phyloP scores from a whole-genome alignment of 495 filamentous ascomycete genomes.

The Hypoxylon subgilvum region DNA sequence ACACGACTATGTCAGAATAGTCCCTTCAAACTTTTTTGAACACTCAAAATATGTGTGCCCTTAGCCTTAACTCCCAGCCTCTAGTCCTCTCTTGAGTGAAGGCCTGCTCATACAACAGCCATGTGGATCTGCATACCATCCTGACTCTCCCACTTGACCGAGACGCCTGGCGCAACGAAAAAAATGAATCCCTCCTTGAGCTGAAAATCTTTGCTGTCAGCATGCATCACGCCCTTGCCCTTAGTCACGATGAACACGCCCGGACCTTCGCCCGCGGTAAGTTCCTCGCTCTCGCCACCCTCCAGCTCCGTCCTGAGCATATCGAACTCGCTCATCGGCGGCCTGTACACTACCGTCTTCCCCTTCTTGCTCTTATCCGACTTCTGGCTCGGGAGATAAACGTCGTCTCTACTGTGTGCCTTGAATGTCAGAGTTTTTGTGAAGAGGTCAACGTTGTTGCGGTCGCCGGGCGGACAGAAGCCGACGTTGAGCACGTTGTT shows the following conservation, averaged over 20 bases:
- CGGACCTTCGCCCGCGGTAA: slow-evolving; percentile 64
- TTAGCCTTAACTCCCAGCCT: not conserved
- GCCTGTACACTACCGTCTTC: slow-evolving; percentile 66
- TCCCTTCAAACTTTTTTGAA: not conserved
- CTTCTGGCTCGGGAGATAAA: slow-evolving; percentile 55
- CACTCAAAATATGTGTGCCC: not conserved
- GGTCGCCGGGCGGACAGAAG: slow-evolving; percentile 70
- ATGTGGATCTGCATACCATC: slow-evolving; percentile 62
- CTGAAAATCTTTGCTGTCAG: slow-evolving; percentile 58
- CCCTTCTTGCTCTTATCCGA: slow-evolving; percentile 62
- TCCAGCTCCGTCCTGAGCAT: slow-evolving; percentile 66
- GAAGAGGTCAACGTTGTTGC: slow-evolving; percentile 69
- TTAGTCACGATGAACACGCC: slow-evolving; percentile 69
- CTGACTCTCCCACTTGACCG: slow-evolving; percentile 55
- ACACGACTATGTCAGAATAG: not conserved
- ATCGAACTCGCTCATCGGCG: slow-evolving; percentile 76
- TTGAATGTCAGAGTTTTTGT: slow-evolving; percentile 64
- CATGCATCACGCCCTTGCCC: slow-evolving; percentile 65
- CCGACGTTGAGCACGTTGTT: slow-evolving; percentile 80
- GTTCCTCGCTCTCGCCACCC: slow-evolving; percentile 62
- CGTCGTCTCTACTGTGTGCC: slow-evolving; percentile 62
- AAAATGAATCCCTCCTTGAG: slow-evolving; percentile 70
- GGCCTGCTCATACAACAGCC: slow-evolving; percentile 44
- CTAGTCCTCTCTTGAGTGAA: not conserved
- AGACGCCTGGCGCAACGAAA: slow-evolving; percentile 68